Evolutionary conservation across 2,329 filamentous ascomycete genomes (phyloP), one percentile per base, ranked within the genome.

Genomic region (Aspergillus neoniger): DNA sequence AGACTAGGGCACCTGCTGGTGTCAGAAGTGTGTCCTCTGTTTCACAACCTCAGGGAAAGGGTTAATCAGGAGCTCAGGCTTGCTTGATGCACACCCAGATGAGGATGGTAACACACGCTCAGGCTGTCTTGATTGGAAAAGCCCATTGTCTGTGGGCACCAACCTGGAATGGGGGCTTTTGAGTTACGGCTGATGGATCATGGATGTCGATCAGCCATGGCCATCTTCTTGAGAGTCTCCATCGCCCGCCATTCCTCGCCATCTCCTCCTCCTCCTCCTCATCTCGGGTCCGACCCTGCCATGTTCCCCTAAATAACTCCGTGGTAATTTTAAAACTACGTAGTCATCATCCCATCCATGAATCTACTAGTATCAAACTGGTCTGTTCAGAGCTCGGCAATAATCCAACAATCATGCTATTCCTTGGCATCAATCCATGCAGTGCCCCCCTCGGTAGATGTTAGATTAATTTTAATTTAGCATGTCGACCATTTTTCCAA

Each of bases 401-500:
- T 23, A 44, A 44, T 12, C 19, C n/a, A 43, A 4, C 39, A 43
- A 17, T 19, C 39, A 43, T 43, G 7, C 44, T n/a, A 23, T 19
- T 49, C 44, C 44, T 30, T 49, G 44, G 41, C 41, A 44, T 44
- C 41, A 23, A 44, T 38, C 25, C 32, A 52, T 52, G 30, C 5
- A 36, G 32, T 21, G 17, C 4, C 23, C 23, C 21, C 39, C 7
- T 19, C 52, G 39, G 52, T 43, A 43, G 52, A 55, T 55, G 52
- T n/a, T 41, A 44, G 52, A 55, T 43, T 55, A 55, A 55, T 44
- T 55, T 55, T 43, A 55, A 44, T 44, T 49, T 49, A 49, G 44
- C 44, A 49, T 23, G 43, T 48, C 44, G 23, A 14, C 23, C n/a
- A 55, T 44, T 36, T 36, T 36, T 14, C 39, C 25, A 19, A 43